Base-by-base conservation (phyloP, 2,329 filamentous ascomycete species). In the Alternaria panax region DNA sequence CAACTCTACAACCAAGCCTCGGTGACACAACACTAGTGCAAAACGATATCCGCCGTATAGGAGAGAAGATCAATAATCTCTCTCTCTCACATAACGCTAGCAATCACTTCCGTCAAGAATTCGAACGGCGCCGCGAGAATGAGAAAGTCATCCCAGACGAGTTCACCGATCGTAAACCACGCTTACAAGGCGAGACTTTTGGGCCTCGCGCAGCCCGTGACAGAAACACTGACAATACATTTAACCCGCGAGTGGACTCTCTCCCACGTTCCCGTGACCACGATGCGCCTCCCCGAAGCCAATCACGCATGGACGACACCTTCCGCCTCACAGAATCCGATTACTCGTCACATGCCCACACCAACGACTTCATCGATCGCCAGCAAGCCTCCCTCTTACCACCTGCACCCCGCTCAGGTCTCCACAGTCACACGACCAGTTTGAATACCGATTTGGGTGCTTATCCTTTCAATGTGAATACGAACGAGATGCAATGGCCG, bases 1-100 rank as follows among this genome's bases (percentile, higher is more conserved):
- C 65, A 34, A 54, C 57, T 3, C 27, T 51, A 9, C 46, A 55
- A 38, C 60, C 59, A 4, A 54, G 54, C 16, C 61, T 73, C 14
- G 68, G 71, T 20, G 68, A 69, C 47, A 52, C 63, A 28, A 74
- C 72, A 2, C 53, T 71, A 11, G 53, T 69, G 34, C 61, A 66
- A 27, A 65, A 71, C 43, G 74, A 78, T 38, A 72, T 76, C 16
- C 63, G 57, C 8, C 68, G 70, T 24, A 67, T 77, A 47, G 55
- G 68, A 38, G 73, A 76, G 63, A 78, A 78, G 36, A 76, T 77
- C 12, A 67, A 73, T 30, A 61, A 63, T 24, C 62, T 77, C 30
- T 66, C 69, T 41, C 60, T 71, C 11, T 54, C 54, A 3, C 41
- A 60, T 24, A 59, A 61, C 7, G 57, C 65, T 1, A 51, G 43